Evolutionary conservation across 257 asterid genomes (phyloP), one percentile per base, ranked within the genome.

Genomic region (Eustoma russellianum): DNA sequence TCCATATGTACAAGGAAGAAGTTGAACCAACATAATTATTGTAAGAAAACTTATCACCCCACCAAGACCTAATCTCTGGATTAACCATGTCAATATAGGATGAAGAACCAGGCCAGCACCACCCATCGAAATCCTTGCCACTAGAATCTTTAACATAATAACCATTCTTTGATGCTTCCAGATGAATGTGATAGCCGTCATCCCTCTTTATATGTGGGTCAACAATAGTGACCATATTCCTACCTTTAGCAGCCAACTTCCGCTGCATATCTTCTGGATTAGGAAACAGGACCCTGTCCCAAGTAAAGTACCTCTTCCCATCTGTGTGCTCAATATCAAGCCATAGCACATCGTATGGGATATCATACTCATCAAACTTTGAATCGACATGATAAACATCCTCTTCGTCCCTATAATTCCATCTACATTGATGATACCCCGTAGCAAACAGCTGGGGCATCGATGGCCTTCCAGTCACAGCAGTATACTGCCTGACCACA

Each of bases 341-440:
- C 98, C 98, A 91, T 67, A 91, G 51, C 38, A 91, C 95, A 79
- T 91, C 98, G 65, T 84, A 91, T 0, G 98, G 98, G 51, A 91
- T 91, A 55, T 91, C 98, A 61, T 82, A 77, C 66, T 88, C 97
- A 46, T 91, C 98, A 59, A 91, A 91, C 63, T 84, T 79, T 7
- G 98, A 62, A 65, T 91, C 98, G 24, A 88, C 97, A 46, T 75
- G 77, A 51, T 57, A 74, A 55, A 91, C 95, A 59, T 91, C 98
- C 66, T 91, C 97, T 64, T 91, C 98, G 13, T 91, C 98, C 67
- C 97, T 85, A 57, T 91, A 91, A 71, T 91, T 91, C 98, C 98
- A 91, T 68, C 98, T 74, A 67, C 98, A 91, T 60, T 91, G 98
- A 74, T 91, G 98, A 68, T 91, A 91, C 19, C 85, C 97, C 17